Conservation (phyloP, 805 yeast species). For the Saccharomycopsis vini region DNA sequence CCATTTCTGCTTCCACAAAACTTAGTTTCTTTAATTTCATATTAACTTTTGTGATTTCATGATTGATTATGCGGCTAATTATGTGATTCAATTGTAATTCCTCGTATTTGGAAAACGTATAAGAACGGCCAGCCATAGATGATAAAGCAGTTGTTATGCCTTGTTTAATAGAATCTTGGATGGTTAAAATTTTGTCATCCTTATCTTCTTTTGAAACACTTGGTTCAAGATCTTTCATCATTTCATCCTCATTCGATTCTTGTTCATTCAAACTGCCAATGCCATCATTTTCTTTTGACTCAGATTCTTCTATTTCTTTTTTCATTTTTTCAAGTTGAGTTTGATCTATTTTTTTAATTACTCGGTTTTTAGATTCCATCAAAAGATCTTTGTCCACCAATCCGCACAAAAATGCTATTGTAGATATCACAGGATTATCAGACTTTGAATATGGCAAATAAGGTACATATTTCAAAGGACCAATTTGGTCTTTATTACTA, state of each 20-base stretch:
- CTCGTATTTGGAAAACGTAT: slow-evolving; percentile 69
- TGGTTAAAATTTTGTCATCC: slow-evolving; percentile 1
- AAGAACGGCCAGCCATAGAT: slow-evolving; percentile 67
- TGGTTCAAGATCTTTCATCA: slow-evolving; percentile 16
- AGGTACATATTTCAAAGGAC: slow-evolving; percentile 74
- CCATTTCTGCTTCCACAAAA: slow-evolving; percentile 56
- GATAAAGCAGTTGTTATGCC: slow-evolving; percentile 68
- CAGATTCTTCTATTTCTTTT: slow-evolving; percentile 12
- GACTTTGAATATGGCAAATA: slow-evolving; percentile 76
- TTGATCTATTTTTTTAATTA: slow-evolving; percentile 14
- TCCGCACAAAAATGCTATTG: slow-evolving; percentile 80
- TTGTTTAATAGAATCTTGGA: slow-evolving; percentile 34
- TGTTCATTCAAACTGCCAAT: background rate
- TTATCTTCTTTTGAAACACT: slow-evolving; percentile 12
- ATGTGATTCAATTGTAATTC: slow-evolving; percentile 67
- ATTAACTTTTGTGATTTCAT: slow-evolving; percentile 55
- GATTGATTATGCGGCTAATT: slow-evolving; percentile 48
- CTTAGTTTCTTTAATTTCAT: slow-evolving; percentile 51
- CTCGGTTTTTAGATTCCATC: slow-evolving; percentile 24
- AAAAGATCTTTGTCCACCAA: slow-evolving; percentile 72
- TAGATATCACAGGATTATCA: slow-evolving; percentile 90
- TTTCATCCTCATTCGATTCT: slow-evolving; percentile 12
- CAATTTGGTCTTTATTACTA: slow-evolving; percentile 35
- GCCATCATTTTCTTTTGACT: slow-evolving; percentile 2
- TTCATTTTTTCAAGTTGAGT: slow-evolving; percentile 18